Base-by-base conservation (phyloP, 768 basidiomycete species). In the Suillus paluster region DNA sequence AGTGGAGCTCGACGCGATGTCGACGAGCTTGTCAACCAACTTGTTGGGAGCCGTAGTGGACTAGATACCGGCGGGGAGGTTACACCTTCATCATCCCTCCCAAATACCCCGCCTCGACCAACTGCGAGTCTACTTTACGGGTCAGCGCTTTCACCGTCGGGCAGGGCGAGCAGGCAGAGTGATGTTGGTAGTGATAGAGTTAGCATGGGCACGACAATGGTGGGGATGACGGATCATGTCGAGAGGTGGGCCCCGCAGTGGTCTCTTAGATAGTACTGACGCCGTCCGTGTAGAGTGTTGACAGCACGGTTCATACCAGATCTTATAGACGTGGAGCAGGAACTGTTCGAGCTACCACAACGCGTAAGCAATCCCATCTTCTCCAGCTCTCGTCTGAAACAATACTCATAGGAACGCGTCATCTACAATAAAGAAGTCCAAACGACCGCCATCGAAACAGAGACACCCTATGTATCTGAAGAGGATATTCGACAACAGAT, bases 261-360 rank as follows among this genome's bases (percentile, higher is more conserved):
- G 6, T 23, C 53, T 34, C 4, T 48, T 53, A 23, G 36, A 30
- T 34, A 25, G 21, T 25, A 42, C 41, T 41, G 56, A 34, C 45
- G 66, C 49, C 27, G 27, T 25, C 55, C n/a, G 55, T 46, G 65
- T 50, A 92, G 90, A 61, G 79, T 79, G 49, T 79, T 92, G 69
- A 86, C 84, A 5, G 87, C 89, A 12, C 82, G 90, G 46, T 81
- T 84, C 34, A 79, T 87, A 46, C 84, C 85, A n/a, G 92, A 94
- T 70, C 82, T 95, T n/a, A 85, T 97, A 55, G 93, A 97, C 66
- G 83, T 92, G 19, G 92, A 95, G 65, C 89, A 94, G 69, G 95
- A 97, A 70, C 78, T 97, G 6, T 97, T 94, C 67, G 95, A 96
- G 68, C 78, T 95, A 12, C 95, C 95, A 3, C 87, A 90, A 69